Evolutionary conservation across 2,329 filamentous ascomycete genomes (phyloP).

Genomic region (Colletotrichum spaethianum): DNA sequence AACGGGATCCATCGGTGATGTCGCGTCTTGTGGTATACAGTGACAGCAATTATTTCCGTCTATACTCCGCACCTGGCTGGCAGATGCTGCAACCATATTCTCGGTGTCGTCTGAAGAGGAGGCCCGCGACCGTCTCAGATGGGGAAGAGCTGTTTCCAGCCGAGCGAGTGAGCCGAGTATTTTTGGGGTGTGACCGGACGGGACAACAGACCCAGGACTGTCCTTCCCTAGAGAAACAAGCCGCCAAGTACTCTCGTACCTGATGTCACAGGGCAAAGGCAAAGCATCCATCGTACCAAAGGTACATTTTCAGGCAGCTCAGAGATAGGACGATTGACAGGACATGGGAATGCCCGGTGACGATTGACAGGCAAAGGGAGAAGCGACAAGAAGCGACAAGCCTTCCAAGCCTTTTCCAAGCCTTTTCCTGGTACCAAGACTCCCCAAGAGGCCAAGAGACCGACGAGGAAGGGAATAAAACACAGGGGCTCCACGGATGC

Average conservation of each 20-base stretch:
- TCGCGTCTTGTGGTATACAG: not conserved
- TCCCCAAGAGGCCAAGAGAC: slow-evolving; percentile 12
- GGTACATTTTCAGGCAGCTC: not conserved
- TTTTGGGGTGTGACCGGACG: slow-evolving; percentile 35
- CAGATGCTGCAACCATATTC: not conserved
- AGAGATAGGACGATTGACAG: slow-evolving; percentile 35
- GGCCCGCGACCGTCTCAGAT: slow-evolving; percentile 39
- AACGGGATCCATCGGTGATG: not conserved
- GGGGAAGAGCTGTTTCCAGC: slow-evolving; percentile 35
- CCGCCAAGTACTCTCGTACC: slow-evolving; percentile 11
- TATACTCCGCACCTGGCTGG: not conserved
- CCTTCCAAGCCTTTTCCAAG: slow-evolving; percentile 29
- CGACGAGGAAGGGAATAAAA: slow-evolving; percentile 16
- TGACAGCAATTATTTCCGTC: slow-evolving; percentile 2
- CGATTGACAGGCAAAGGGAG: slow-evolving; percentile 27
- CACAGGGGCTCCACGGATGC: not conserved
- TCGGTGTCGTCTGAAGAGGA: slow-evolving; percentile 33
- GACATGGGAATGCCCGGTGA: slow-evolving; percentile 26
- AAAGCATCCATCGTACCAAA: not conserved
- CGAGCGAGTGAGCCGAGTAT: slow-evolving; percentile 26
- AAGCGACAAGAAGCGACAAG: slow-evolving; percentile 24
- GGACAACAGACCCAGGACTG: slow-evolving; percentile 10
- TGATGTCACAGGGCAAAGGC: slow-evolving; percentile 25
- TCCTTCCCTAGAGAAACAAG: slow-evolving; percentile 15
- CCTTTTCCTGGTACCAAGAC: slow-evolving; percentile 10